Evolutionary conservation across 345 rosid genomes (phyloP).

Genomic region (Acer negundo): DNA sequence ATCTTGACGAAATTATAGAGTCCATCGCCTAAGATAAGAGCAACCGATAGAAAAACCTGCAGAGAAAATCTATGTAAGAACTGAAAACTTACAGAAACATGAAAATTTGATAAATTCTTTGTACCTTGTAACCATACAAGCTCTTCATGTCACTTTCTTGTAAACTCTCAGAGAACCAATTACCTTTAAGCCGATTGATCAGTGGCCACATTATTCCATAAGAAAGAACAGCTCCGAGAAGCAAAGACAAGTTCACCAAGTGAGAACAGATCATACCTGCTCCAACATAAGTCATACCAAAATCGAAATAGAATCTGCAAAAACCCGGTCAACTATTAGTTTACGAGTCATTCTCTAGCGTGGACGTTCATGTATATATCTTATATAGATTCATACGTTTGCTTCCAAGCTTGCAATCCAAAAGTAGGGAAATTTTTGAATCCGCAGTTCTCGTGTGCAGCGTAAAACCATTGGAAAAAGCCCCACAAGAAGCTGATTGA

Average conservation of each 20-base stretch:
- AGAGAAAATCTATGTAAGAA: constrained; percentile 10
- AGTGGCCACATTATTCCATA: constrained; percentile 94
- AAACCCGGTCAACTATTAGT: not conserved
- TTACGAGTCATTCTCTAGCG: not conserved
- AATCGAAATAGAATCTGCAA: constrained; percentile 83
- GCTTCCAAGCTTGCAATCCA: constrained; percentile 84
- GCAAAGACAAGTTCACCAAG: constrained; percentile 81
- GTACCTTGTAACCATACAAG: constrained; percentile 88
- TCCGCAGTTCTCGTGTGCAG: constrained; percentile 67
- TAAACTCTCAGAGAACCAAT: constrained; percentile 67
- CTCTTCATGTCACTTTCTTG: constrained; percentile 84
- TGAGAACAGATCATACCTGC: constrained; percentile 97
- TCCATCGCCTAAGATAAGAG: constrained; percentile 91
- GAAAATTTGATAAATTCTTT: not conserved
- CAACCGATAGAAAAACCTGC: constrained; percentile 76
- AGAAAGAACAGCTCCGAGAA: constrained; percentile 81
- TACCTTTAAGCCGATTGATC: constrained; percentile 62
- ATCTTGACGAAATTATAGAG: constrained; percentile 87
- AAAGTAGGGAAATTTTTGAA: constrained; percentile 85
- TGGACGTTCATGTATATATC: not conserved
- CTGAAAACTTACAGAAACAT: not conserved
- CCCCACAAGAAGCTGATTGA: constrained; percentile 89
- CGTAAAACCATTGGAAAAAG: constrained; percentile 86
- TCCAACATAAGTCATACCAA: constrained; percentile 80
- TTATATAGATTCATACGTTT: constrained; percentile 49